These are phyloP conservation scores for Albophoma yamanashiensis DNA, from an alignment of 2,329 filamentous ascomycete species.

Conservation along the genomic window DNA sequence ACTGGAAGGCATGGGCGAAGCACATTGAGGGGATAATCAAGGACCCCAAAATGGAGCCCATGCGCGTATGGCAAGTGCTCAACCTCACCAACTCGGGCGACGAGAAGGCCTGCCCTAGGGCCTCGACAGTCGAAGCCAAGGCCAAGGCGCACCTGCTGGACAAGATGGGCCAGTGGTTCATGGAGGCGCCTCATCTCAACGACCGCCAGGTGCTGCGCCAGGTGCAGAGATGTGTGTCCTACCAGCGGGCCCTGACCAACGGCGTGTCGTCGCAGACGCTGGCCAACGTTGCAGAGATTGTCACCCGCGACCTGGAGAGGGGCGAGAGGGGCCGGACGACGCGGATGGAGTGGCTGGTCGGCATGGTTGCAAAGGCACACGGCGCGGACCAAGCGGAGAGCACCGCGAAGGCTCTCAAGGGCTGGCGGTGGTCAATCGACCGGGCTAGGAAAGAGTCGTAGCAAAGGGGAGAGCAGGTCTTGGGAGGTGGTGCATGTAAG, in stretches of 20 bases:
- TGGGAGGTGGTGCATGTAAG: neutral
- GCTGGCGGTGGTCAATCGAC: slow-evolving; percentile 14
- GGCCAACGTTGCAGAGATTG: slow-evolving; percentile 12
- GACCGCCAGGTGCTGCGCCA: slow-evolving; percentile 19
- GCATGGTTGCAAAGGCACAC: slow-evolving; percentile 11
- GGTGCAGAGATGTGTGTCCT: slow-evolving; percentile 14
- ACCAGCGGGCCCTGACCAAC: slow-evolving; percentile 12
- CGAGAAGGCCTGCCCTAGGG: neutral
- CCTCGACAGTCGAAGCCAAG: slow-evolving; percentile 4
- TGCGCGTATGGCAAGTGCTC: slow-evolving; percentile 17
- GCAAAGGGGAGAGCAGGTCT: neutral
- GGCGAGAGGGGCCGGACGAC: slow-evolving; percentile 19
- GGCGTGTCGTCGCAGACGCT: slow-evolving; percentile 15
- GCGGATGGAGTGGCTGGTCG: slow-evolving; percentile 19
- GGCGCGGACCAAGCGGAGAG: slow-evolving; percentile 9
- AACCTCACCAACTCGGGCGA: slow-evolving; percentile 5
- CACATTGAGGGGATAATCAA: slow-evolving; percentile 21
- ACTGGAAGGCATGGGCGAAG: slow-evolving; percentile 21
- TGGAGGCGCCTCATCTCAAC: slow-evolving; percentile 14
- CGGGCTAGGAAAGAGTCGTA: neutral
- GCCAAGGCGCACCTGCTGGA: slow-evolving; percentile 18
- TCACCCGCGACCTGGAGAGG: slow-evolving; percentile 21
- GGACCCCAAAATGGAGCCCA: slow-evolving; percentile 13
- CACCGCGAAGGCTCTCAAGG: slow-evolving; percentile 6
- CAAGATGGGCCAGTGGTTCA: slow-evolving; percentile 18